A percentile compares a stretch with the other conserved stretches of the same genome.
Conservation (phyloP, 225 moss, liverwort and hornwort species). For the Ulota crispa region DNA sequence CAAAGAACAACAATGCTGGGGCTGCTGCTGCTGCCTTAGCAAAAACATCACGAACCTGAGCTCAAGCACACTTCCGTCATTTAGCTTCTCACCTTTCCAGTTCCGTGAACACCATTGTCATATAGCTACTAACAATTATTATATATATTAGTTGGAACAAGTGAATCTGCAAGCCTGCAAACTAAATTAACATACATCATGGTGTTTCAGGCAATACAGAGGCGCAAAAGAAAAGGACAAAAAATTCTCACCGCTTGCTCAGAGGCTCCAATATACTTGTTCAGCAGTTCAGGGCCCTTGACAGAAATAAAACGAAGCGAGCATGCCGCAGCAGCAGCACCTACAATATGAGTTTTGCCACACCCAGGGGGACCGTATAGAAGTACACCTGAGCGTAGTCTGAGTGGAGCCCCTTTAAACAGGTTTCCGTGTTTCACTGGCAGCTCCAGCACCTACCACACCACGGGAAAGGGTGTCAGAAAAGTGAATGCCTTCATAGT, state of each 20-base stretch:
- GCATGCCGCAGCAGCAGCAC: slow-evolving; percentile 93
- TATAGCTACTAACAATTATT: neutral
- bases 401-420: slow-evolving; percentile 88
- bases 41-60: slow-evolving; percentile 93
- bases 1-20: slow-evolving; percentile 95
- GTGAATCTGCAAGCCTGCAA: neutral
- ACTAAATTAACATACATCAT: neutral
- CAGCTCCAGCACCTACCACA: slow-evolving; percentile 81
- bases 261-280: slow-evolving; percentile 99
- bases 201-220: neutral
- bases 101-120: neutral
- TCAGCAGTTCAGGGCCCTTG: slow-evolving; percentile 94
- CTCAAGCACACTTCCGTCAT: slow-evolving; percentile 16
- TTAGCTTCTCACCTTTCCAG: neutral
- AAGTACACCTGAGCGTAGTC: slow-evolving; percentile 90
- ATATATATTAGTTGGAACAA: neutral
- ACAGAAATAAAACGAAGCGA: slow-evolving; percentile 94
- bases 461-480: slow-evolving; percentile 15
- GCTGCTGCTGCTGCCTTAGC: slow-evolving; percentile 87
- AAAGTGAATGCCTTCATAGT: neutral
- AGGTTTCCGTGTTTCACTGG: slow-evolving; percentile 85
- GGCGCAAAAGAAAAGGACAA: neutral
- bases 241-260: slow-evolving; percentile 87
- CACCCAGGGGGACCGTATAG: slow-evolving; percentile 98
- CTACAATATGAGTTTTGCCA: slow-evolving; percentile 97